Evolutionary conservation across 2,329 filamentous ascomycete genomes (phyloP).

Genomic region (Penicillium sp.): DNA sequence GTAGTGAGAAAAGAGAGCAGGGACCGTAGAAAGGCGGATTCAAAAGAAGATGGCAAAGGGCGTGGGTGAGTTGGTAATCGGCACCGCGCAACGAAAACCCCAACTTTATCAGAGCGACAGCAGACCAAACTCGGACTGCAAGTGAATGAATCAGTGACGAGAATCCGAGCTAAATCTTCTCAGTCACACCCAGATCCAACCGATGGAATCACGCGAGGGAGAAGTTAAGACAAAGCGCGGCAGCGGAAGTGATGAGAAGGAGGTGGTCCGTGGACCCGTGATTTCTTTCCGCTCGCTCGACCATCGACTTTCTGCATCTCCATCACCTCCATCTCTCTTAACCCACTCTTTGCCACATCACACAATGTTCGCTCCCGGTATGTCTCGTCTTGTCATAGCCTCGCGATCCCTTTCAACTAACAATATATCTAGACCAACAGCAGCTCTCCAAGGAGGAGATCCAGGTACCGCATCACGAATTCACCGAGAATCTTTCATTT

Average conservation of each 20-base stretch:
- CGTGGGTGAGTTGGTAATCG: too few species aligned
- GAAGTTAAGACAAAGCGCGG: constrained; percentile 14
- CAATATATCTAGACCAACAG: constrained; percentile 33
- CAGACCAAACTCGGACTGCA: too few species aligned
- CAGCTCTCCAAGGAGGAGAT: constrained; percentile 45
- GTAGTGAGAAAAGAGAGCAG: too few species aligned
- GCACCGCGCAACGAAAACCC: too few species aligned
- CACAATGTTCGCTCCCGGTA: constrained; percentile 34
- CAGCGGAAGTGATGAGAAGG: constrained; percentile 7
- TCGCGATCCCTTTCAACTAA: neutral
- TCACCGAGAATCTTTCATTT: neutral
- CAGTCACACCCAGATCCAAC: too few species aligned
- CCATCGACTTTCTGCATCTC: constrained; percentile 4
- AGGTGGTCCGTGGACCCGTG: constrained; percentile 26
- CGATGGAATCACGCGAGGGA: constrained; percentile 13
- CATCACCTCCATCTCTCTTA: neutral
- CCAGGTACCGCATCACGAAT: constrained; percentile 27
- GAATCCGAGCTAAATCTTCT: too few species aligned
- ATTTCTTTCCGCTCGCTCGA: constrained; percentile 15
- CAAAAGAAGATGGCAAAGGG: neutral
- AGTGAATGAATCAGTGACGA: too few species aligned
- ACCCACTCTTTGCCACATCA: constrained; percentile 3
- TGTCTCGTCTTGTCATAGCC: neutral
- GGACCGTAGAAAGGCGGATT: neutral
- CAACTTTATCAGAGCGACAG: too few species aligned